Base-by-base conservation (phyloP, 495 filamentous ascomycete genomes). In the Xylaria curta region DNA sequence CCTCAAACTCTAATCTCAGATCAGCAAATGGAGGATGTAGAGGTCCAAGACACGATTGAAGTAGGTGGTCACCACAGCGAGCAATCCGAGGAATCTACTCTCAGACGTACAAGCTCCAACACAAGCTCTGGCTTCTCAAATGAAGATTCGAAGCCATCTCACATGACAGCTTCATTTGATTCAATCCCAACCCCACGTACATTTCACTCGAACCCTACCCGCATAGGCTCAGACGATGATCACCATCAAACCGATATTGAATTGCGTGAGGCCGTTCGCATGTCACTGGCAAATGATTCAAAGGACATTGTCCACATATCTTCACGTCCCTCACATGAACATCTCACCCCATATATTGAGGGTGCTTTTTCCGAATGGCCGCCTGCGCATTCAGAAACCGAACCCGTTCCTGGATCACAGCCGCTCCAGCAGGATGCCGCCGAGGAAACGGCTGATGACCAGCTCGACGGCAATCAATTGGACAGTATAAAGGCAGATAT, bases 21-120 rank as follows among this genome's bases (percentile, higher is more conserved):
- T 56, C 74, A 73, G 1, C 76, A 76, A 19, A 53, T 67, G 38
- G 79, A 78, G 38, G 83, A 85, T 61, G 82, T 82, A 46, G 82
- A 85, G 38, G 81, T 85, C 7, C 81, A 83, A 70, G 84, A 86
- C 73, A 85, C 84, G 38, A 85, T 86, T 69, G 80, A 85, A 38
- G 84, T 86, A 53, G 83, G 84, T 36, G 80, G 77, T 3, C 77
- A 76, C 46, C 77, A 76, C 2, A 79, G 74, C 31, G 74, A 76
- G 53, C 69, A 56, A 44, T 79, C 76, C 4, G 77, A 77, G 53
- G 72, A 58, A 28, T 75, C 74, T 1, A 40, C 72, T 15, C 69
- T 72, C 24, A 59, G 72, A 56, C 73, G 74, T 26, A 70, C 68
- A 21, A 72, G 60, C 69, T 72, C 75, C 10, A 70, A 73, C 19